Evolutionary conservation across 441 rosid genomes (phyloP).

Genomic region (Aleurites moluccanus): DNA sequence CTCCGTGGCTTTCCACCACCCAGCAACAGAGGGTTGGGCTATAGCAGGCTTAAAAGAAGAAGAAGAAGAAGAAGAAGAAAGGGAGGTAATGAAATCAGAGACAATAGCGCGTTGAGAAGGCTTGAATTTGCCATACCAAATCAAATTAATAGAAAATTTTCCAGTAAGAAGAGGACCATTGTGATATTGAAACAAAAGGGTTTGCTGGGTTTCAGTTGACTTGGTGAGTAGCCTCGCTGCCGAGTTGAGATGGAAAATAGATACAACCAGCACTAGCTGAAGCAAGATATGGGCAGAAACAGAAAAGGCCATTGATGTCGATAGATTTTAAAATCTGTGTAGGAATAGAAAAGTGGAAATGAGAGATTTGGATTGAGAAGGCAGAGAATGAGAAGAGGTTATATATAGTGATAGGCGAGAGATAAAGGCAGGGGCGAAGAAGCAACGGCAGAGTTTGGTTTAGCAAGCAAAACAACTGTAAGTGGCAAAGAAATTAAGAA

Average conservation of each 20-base stretch:
- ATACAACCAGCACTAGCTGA: constrained; percentile 22
- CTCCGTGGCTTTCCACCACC: constrained; percentile 73
- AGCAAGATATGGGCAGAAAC: neutral
- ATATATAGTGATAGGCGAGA: neutral
- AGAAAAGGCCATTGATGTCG: constrained; percentile 28
- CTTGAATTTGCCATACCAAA: constrained; percentile 66
- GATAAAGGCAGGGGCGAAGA: neutral
- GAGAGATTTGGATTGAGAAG: neutral
- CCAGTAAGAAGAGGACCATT: constrained; percentile 63
- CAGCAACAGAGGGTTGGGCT: constrained; percentile 55
- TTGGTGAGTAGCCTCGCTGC: constrained; percentile 38
- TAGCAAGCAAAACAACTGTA: neutral
- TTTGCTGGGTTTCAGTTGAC: constrained; percentile 31
- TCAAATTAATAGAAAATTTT: constrained; percentile 48
- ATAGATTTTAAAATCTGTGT: neutral
- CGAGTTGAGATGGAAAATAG: constrained; percentile 12
- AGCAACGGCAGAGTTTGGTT: neutral
- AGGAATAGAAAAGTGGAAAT: neutral
- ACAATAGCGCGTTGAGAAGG: constrained; percentile 57
- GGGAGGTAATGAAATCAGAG: constrained; percentile 48
- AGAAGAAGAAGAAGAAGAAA: constrained; percentile 31
- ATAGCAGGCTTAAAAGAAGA: constrained; percentile 1
- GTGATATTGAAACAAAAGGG: constrained; percentile 42
- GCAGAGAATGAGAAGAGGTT: neutral
- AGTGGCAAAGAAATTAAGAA: neutral